Percentiles rank a stretch among this genome's conserved stretches.
Evolutionary conservation across 306 rosid species (phyloP).

Genomic region (Dalbergia oliveri): DNA sequence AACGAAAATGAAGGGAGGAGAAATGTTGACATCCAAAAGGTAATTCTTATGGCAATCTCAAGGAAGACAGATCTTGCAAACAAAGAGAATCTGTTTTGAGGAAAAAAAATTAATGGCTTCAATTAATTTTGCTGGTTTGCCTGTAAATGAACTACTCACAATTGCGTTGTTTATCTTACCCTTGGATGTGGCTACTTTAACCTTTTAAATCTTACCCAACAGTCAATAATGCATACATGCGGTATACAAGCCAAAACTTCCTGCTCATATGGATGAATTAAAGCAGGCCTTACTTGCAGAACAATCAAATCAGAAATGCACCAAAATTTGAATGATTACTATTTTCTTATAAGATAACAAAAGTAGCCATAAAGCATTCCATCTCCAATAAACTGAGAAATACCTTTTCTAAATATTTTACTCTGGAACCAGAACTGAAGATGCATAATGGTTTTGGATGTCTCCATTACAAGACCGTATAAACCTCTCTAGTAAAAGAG

Average conservation of each 20-base stretch:
- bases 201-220: constrained; percentile 18
- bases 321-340: neutral
- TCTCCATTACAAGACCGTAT: constrained; percentile 74
- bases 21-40: constrained; percentile 15
- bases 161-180: constrained; percentile 27
- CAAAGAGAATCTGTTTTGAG: neutral
- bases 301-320: constrained; percentile 12
- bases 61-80: constrained; percentile 35
- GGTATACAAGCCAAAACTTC: constrained; percentile 14
- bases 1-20: neutral
- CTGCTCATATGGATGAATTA: constrained; percentile 11
- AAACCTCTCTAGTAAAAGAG: constrained; percentile 71
- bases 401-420: constrained; percentile 63
- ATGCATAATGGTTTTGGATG: constrained; percentile 76
- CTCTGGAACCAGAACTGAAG: constrained; percentile 98
- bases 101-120: neutral
- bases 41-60: constrained; percentile 14
- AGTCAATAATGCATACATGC: constrained; percentile 27
- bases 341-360: neutral
- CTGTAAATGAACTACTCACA: neutral
- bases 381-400: constrained; percentile 20
- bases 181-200: neutral
- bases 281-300: constrained; percentile 31
- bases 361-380: neutral
- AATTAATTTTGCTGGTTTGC: constrained; percentile 20